A percentile compares a stretch with the other conserved stretches of the same genome.
These are phyloP conservation scores for Leccinum barrowsii DNA, from an alignment of 768 basidiomycete genomes.

Conservation along the genomic window DNA sequence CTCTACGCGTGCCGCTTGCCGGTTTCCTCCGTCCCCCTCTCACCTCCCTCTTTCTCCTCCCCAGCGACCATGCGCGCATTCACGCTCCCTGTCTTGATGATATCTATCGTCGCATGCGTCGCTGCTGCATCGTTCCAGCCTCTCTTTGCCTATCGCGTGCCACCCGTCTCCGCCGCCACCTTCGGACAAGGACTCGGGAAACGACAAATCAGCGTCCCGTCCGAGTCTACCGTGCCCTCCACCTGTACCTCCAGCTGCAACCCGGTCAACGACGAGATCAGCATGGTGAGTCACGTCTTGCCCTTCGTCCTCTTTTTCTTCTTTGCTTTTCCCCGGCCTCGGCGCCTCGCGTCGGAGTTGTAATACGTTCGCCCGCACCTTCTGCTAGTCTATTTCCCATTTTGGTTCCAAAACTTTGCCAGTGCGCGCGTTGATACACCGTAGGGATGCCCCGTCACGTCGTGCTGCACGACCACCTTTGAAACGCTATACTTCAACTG, in stretches of 20 bases:
- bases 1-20: not conserved
- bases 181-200: not conserved
- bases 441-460: slow-evolving; percentile 28
- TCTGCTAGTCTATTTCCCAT: not conserved
- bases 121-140: slow-evolving; percentile 2
- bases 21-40: not conserved
- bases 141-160: slow-evolving; percentile 1
- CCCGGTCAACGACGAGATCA: slow-evolving; percentile 23
- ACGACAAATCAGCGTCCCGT: slow-evolving; percentile 18
- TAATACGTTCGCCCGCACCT: not conserved
- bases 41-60: not conserved
- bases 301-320: not conserved
- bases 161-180: not conserved
- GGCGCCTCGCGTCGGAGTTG: slow-evolving; percentile 3
- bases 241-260: slow-evolving; percentile 23
- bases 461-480: slow-evolving; percentile 41
- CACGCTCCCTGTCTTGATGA: not conserved
- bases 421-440: not conserved
- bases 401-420: not conserved
- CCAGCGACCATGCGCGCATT: slow-evolving; percentile 17
- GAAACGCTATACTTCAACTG: slow-evolving; percentile 41
- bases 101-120: slow-evolving; percentile 3
- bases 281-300: slow-evolving; percentile 15
- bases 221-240: slow-evolving; percentile 16
- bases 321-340: not conserved